These are phyloP conservation scores for Zygosaccharomyces kombuchaensis DNA, from an alignment of 805 yeast species.

Conservation along the genomic window DNA sequence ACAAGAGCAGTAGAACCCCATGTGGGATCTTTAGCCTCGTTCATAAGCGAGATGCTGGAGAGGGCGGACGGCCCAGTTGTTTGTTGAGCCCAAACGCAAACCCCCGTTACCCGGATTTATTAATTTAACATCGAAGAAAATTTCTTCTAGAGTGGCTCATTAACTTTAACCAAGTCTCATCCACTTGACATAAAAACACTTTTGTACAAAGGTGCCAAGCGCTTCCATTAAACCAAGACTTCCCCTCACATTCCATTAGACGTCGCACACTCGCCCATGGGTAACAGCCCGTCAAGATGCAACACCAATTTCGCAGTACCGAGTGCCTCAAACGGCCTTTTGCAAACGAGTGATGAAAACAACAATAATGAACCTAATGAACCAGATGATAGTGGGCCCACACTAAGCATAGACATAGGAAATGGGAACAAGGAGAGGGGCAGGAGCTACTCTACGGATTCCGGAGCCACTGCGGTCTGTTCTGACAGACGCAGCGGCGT, in stretches of 20 bases:
- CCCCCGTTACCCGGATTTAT: neutral
- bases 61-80: neutral
- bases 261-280: slow-evolving; percentile 37
- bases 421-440: slow-evolving; percentile 14
- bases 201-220: neutral
- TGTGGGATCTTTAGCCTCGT: too few species aligned
- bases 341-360: slow-evolving; percentile 33
- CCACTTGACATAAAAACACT: neutral
- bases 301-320: slow-evolving; percentile 36
- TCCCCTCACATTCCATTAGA: neutral
- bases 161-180: neutral
- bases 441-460: slow-evolving; percentile 18
- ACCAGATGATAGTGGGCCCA: slow-evolving; percentile 46
- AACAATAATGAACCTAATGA: slow-evolving; percentile 39
- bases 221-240: neutral
- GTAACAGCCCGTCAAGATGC: slow-evolving; percentile 63
- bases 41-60: too few species aligned
- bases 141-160: neutral
- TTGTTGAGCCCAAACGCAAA: too few species aligned
- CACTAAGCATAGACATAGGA: slow-evolving; percentile 35
- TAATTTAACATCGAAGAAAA: too few species aligned
- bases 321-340: slow-evolving; percentile 31
- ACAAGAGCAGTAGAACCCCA: neutral
- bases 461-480: slow-evolving; percentile 17
- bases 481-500: slow-evolving; percentile 17